Evolutionary conservation across 306 rosid species (phyloP), one percentile per base, ranked within the genome.

Genomic region (Rosa multiflora): DNA sequence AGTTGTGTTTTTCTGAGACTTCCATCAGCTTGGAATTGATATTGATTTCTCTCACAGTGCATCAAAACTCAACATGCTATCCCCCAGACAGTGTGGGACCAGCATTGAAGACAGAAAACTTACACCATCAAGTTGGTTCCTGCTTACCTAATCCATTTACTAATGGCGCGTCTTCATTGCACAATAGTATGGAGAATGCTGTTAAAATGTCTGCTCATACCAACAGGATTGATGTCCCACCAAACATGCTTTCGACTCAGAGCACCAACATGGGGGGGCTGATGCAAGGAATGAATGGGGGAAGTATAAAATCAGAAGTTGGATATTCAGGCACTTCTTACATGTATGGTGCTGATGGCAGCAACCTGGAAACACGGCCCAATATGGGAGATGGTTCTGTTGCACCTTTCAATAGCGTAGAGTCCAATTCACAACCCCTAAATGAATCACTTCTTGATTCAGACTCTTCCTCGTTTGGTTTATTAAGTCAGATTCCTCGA

Each of bases 261-360:
- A 83, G 67, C 78, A 78, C 97, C 72, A 91, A 90, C 87, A 74
- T 88, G 79, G 88, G 91, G 79, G 88, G 90, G 69, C 42, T 93
- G 81, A 88, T 89, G 78, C 95, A 88, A 72, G 99, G 93, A 79
- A 87, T 84, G 35, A 95, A 92, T 69, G 94, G 93, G 70, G 91
- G 88, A 20, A 87, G 90, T 81, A 81, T 90, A 82, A 90, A 92
- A 85, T 81, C 94, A 43, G 97, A 89, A 88, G 87, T 91, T 75
- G 94, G 90, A 82, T 89, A 88, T 85, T 83, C 97, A 61, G 88
- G 88, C 71, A 82, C 79, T 87, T 83, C 93, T 26, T 90, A 84
- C 75, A 83, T 91, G 80, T 91, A 88, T 85, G 90, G 90, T 40
- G 32, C 88, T 64, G 90, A 90, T 73, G 89, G 84, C 80, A 89